Evolutionary conservation across 768 basidiomycete genomes (phyloP), one percentile per base, ranked within the genome.

Genomic region (Symmetrospora coprosmae): DNA sequence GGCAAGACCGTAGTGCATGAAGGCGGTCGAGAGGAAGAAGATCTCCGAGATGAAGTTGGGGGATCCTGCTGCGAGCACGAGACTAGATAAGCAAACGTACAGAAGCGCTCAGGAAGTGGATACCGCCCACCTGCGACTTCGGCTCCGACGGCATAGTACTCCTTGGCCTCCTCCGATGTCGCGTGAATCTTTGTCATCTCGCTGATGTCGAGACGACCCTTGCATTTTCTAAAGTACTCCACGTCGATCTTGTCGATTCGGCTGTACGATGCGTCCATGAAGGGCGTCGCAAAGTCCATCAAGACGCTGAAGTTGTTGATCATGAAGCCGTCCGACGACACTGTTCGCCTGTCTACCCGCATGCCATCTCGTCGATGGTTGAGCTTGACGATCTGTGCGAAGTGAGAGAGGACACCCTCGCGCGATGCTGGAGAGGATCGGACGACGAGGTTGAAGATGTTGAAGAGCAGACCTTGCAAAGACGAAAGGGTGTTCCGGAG

Each of bases 101-200:
- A 47, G 25, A 50, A 16, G 27, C 27, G 28, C 48, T 2, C 53
- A 27, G 4, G 63, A 49, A 46, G 40, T 28, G 3, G 33, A n/a
- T 13, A 45, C 17, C 6, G 37, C 31, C 41, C 23, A 6, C 13
- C n/a, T 28, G 13, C 11, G n/a, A n/a, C n/a, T n/a, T n/a, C n/a
- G n/a, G n/a, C n/a, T n/a, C n/a, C n/a, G n/a, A n/a, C 40, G 3
- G 49, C 27, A 45, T 61, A 80, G 83, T 87, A 94, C 59, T 78
- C 74, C 21, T 79, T 76, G 1, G 85, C 87, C 67, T 97, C 90
- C 59, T 88, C 85, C 64, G 82, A 84, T 0, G 87, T 88, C 0
- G 89, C 89, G 66, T 88, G 89, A 65, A 99, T 85, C 50, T 90
- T 82, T 0, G 94, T 99, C 71, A 94, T 88, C 14, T 97, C 92